phyloP scores from a whole-genome alignment of 164 flowering plant species.

The Magnolia officinalis region DNA sequence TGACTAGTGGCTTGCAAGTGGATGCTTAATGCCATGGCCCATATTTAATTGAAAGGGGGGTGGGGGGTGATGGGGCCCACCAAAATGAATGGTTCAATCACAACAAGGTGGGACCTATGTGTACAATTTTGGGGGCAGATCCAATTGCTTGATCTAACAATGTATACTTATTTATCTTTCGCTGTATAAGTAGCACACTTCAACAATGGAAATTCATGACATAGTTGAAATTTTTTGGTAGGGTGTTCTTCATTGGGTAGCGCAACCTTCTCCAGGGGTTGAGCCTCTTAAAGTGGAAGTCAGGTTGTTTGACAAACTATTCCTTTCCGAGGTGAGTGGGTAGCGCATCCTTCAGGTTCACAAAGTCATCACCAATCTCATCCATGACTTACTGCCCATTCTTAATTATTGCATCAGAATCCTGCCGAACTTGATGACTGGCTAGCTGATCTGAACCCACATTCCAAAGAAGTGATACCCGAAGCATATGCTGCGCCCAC shows the following conservation, averaged over 20 bases:
- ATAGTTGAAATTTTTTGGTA: constrained; percentile 20
- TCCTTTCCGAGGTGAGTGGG: constrained; percentile 69
- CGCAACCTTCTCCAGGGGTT: constrained; percentile 72
- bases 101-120: neutral
- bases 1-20: neutral
- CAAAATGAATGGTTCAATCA: neutral
- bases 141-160: neutral
- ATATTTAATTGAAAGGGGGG: no score
- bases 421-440: constrained; percentile 89
- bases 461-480: constrained; percentile 66
- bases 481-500: constrained; percentile 68
- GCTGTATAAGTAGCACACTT: neutral
- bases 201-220: neutral
- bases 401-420: constrained; percentile 42
- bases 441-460: constrained; percentile 77
- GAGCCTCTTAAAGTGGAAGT: constrained; percentile 87
- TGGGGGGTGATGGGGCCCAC: neutral
- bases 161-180: neutral
- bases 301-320: constrained; percentile 80
- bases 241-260: constrained; percentile 99
- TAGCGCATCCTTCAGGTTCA: neutral
- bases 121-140: neutral
- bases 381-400: neutral
- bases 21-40: neutral
- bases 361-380: neutral